Percentiles rank a stretch among this genome's conserved stretches.
Evolutionary conservation across 495 filamentous ascomycete species (phyloP).

Genomic region (Neurospora sp.): DNA sequence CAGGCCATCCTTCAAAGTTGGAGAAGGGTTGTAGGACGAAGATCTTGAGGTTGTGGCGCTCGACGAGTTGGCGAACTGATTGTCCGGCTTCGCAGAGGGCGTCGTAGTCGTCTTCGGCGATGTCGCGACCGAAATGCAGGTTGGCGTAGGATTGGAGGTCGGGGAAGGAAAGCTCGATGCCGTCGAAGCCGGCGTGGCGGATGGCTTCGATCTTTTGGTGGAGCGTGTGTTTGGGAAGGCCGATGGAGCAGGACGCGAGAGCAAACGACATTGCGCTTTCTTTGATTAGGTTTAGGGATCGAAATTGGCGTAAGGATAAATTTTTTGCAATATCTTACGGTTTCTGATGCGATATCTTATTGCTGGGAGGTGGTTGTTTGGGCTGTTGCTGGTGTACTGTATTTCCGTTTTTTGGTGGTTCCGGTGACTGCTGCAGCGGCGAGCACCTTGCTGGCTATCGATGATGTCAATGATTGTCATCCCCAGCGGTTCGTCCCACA

Average conservation of each 20-base stretch:
- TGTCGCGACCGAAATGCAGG: constrained; percentile 35
- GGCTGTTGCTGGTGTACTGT: background rate
- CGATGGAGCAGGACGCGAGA: constrained; percentile 15
- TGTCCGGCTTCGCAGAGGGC: constrained; percentile 39
- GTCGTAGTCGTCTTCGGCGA: constrained; percentile 46
- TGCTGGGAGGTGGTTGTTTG: background rate
- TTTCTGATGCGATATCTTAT: background rate
- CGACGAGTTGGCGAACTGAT: constrained; percentile 44
- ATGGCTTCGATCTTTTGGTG: constrained; percentile 59
- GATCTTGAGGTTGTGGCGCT: constrained; percentile 44
- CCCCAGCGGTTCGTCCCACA: background rate
- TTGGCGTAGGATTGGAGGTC: constrained; percentile 59
- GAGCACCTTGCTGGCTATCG: background rate
- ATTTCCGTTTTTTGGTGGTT: background rate
- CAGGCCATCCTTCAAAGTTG: constrained; percentile 71
- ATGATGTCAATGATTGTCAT: background rate
- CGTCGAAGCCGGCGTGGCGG: constrained; percentile 53
- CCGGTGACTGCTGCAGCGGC: background rate
- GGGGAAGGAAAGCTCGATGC: constrained; percentile 67
- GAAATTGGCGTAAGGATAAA: background rate
- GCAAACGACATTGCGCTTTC: background rate
- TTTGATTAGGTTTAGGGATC: background rate
- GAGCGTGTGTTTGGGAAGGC: constrained; percentile 39
- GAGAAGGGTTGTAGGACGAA: constrained; percentile 72
- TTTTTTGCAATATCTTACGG: background rate